A percentile compares a stretch with the other conserved stretches of the same genome.
Conservation (phyloP, 2,329 filamentous ascomycete species). For the Dactylonectria estremocensis region DNA sequence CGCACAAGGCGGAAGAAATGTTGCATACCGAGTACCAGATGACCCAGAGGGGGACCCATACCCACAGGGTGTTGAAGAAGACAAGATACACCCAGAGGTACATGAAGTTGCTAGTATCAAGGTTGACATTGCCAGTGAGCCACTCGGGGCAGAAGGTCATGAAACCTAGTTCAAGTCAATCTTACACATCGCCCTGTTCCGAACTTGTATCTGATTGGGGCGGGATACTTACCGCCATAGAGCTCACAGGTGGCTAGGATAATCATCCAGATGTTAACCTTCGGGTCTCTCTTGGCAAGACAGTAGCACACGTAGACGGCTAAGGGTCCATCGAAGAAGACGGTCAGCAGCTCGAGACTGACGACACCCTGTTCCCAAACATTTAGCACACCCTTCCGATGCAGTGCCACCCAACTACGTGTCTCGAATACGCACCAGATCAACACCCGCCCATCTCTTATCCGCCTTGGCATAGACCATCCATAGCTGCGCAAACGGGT, state of each 20-base stretch:
- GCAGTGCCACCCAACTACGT: not conserved
- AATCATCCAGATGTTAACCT: conserved; percentile 74
- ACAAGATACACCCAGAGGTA: conserved; percentile 77
- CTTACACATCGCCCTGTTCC: not conserved
- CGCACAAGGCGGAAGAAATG: conserved; percentile 67
- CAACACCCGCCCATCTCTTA: conserved; percentile 74
- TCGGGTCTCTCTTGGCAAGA: conserved; percentile 69
- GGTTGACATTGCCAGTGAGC: conserved; percentile 73
- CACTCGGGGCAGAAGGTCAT: conserved; percentile 82
- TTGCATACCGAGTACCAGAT: conserved; percentile 69
- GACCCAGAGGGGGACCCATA: conserved; percentile 73
- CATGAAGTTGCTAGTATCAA: conserved; percentile 78
- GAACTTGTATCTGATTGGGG: not conserved
- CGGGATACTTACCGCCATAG: conserved; percentile 70
- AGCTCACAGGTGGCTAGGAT: conserved; percentile 77
- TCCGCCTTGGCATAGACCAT: conserved; percentile 79
- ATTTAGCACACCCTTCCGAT: not conserved
- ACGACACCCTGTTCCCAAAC: conserved; percentile 65
- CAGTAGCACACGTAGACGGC: conserved; percentile 73
- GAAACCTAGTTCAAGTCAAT: conserved; percentile 63
- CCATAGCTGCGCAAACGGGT: conserved; percentile 73
- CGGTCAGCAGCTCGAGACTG: conserved; percentile 76
- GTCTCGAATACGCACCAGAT: conserved; percentile 61
- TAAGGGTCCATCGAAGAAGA: conserved; percentile 73
- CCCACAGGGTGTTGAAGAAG: conserved; percentile 80